phyloP scores from a whole-genome alignment of 441 rosid species.

The Melastoma candidum region DNA sequence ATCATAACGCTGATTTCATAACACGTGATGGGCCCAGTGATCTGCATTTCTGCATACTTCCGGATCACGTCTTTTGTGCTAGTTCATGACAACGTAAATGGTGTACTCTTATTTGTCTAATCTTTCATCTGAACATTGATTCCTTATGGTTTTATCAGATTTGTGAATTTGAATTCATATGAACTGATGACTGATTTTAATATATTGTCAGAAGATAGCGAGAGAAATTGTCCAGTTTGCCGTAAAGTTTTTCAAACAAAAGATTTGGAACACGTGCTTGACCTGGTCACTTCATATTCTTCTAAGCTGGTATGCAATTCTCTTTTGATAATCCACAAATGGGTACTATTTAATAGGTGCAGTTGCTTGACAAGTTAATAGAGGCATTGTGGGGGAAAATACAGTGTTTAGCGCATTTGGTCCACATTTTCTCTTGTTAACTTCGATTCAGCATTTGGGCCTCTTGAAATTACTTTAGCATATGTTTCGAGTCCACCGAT shows the following conservation, averaged over 20 bases:
- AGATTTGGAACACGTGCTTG: constrained; percentile 72
- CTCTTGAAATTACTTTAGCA: too few relatives aligned
- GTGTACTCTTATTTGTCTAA: background rate
- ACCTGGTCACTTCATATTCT: constrained; percentile 47
- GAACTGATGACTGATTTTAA: constrained; percentile 14
- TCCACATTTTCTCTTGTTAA: too few relatives aligned
- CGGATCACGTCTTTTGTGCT: background rate
- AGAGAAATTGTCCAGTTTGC: constrained; percentile 76
- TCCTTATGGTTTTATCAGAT: background rate
- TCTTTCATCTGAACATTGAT: background rate
- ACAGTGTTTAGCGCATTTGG: too few relatives aligned
- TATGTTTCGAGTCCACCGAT: too few relatives aligned
- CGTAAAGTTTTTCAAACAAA: constrained; percentile 56
- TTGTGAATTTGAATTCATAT: background rate
- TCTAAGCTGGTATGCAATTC: constrained; percentile 33
- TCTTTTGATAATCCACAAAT: background rate
- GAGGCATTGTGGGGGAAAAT: too few relatives aligned
- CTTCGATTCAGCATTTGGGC: too few relatives aligned
- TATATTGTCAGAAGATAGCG: constrained; percentile 28
- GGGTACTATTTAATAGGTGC: too few relatives aligned
- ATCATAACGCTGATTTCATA: too few relatives aligned
- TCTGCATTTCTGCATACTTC: too few relatives aligned
- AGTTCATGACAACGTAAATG: background rate
- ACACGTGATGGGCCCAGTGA: too few relatives aligned
- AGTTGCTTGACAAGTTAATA: too few relatives aligned